Evolutionary conservation across 116 monocot species (phyloP), one percentile per base, ranked within the genome.

Genomic region (Posidonia oceanica): DNA sequence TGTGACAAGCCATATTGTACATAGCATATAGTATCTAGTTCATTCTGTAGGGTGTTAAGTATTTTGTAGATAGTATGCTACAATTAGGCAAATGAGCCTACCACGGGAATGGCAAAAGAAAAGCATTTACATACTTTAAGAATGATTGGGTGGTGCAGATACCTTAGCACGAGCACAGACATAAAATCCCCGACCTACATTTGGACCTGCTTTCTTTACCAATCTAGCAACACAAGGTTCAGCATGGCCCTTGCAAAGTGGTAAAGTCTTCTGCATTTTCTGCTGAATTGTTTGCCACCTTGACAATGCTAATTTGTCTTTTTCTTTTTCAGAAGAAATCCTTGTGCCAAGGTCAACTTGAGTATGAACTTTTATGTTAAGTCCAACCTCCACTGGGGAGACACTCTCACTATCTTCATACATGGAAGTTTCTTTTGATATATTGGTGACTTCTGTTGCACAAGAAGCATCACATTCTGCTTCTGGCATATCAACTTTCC

Each of bases 221-320:
- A 77, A 83, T 66, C 97, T 89, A 63, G 92, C 82, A 80, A 97
- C 92, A 83, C 97, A 97, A 17, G 97, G 97, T 83, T 97, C 97
- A 66, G 74, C 63, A 76, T 97, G 97, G 3, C 92, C 92, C 75
- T 83, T 96, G 77, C 97, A 97, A 41, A 87, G 82, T 61, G 97
- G 97, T 77, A 97, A 63, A 66, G 80, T 97, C 58, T 57, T 89
- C 41, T 82, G 92, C 97, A 97, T 97, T 80, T 79, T 91, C 72
- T 87, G 78, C 59, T 85, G 87, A 73, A 97, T 92, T 71, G 75
- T 82, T 68, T 81, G 83, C 97, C 97, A 97, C 76, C 92, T 81
- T 54, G 82, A 75, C 11, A 80, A 66, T 63, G 91, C 85, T 52
- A 29, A 10, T 78, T 80, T 85, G 53, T 67, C 69, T 52, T 76